These are phyloP conservation scores for Tetracladium maxilliforme DNA, from an alignment of 2,329 filamentous ascomycete genomes.

Conservation along the genomic window DNA sequence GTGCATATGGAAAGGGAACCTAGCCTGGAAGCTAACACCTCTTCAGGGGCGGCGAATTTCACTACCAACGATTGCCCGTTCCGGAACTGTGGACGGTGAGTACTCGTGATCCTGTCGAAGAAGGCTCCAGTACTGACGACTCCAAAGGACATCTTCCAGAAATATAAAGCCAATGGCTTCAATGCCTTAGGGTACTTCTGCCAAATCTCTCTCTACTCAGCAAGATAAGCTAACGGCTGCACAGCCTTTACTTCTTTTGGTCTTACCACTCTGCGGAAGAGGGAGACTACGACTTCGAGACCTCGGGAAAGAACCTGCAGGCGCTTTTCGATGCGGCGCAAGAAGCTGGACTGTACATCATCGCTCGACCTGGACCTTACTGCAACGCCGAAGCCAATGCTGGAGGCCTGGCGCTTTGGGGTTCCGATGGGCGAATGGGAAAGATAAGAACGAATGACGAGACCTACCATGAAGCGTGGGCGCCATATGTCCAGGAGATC, in stretches of 20 bases:
- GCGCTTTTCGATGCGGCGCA: slow-evolving; percentile 33
- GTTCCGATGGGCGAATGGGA: slow-evolving; percentile 28
- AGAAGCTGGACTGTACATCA: slow-evolving; percentile 33
- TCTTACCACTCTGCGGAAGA: slow-evolving; percentile 28
- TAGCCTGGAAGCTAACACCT: slow-evolving; percentile 7
- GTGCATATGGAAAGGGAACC: slow-evolving; percentile 4
- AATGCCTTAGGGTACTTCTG: slow-evolving; percentile 27
- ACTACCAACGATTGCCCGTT: slow-evolving; percentile 35
- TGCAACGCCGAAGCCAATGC: slow-evolving; percentile 34
- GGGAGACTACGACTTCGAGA: slow-evolving; percentile 31
- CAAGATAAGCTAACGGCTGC: slow-evolving; percentile 3
- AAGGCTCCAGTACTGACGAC: slow-evolving; percentile 9
- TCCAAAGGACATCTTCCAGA: slow-evolving; percentile 33
- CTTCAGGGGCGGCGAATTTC: slow-evolving; percentile 27
- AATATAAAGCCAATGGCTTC: slow-evolving; percentile 34
- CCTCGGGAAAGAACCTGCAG: slow-evolving; percentile 32
- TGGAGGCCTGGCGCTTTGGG: slow-evolving; percentile 28
- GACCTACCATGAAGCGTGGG: slow-evolving; percentile 27
- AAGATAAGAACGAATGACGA: slow-evolving; percentile 24
- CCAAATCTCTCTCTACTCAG: background rate
- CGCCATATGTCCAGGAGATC: slow-evolving; percentile 28
- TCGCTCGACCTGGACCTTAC: slow-evolving; percentile 34
- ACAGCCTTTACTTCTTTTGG: slow-evolving; percentile 32
- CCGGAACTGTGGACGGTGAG: slow-evolving; percentile 31
- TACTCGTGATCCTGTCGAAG: slow-evolving; percentile 3